Conservation (phyloP, 768 basidiomycete species). For the Leccinum pellstonianum region DNA sequence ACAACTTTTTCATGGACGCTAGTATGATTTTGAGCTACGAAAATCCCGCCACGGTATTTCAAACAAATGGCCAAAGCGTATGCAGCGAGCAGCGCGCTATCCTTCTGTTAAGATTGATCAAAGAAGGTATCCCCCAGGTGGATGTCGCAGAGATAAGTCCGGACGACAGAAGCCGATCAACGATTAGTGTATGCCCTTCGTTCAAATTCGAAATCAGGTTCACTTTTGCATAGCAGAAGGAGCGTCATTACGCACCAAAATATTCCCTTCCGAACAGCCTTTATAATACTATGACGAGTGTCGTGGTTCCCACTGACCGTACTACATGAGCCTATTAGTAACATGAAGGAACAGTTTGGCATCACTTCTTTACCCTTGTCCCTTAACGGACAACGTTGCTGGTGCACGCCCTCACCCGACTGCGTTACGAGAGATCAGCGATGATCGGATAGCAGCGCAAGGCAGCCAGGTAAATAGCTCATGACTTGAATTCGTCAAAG, state of each 20-base stretch:
- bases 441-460: too few species aligned
- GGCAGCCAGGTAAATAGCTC: too few species aligned
- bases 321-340: too few species aligned
- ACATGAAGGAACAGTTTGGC: too few species aligned
- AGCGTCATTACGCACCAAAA: conserved; percentile 21
- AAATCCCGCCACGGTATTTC: conserved; percentile 5
- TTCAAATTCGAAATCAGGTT: background rate
- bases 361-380: too few species aligned
- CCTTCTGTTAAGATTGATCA: conserved; percentile 12
- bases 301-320: too few species aligned
- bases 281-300: too few species aligned
- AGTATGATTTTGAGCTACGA: background rate
- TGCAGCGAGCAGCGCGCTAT: conserved; percentile 19
- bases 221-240: conserved; percentile 23
- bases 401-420: too few species aligned
- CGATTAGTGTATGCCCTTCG: background rate
- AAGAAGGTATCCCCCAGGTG: conserved; percentile 5
- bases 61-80: conserved; percentile 20
- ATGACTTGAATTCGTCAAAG: too few species aligned
- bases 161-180: background rate
- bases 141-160: background rate
- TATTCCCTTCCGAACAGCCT: too few species aligned
- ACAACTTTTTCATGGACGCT: conserved; percentile 17
- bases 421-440: too few species aligned
- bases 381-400: too few species aligned